Evolutionary conservation across 805 yeast species (phyloP).

Genomic region (Spencermartinsiella europaea): DNA sequence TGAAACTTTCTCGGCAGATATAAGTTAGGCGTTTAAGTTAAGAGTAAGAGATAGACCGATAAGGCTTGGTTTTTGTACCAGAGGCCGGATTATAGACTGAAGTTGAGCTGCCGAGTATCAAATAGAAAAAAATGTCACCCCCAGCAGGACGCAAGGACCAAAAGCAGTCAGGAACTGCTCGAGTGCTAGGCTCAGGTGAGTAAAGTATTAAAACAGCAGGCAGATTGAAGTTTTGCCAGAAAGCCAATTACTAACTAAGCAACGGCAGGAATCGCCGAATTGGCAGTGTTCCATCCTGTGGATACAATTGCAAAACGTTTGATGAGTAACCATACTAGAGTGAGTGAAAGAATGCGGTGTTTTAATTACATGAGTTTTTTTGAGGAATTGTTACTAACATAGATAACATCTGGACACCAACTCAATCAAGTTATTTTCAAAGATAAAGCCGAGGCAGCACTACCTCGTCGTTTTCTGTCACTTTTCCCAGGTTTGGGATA

Average conservation of each 20-base stretch:
- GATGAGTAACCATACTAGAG: slow-evolving; percentile 79
- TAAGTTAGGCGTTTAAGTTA: no score
- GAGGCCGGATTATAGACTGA: no score
- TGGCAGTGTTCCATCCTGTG: slow-evolving; percentile 96
- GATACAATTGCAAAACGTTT: slow-evolving; percentile 96
- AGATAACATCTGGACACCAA: slow-evolving; percentile 55
- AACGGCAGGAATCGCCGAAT: slow-evolving; percentile 94
- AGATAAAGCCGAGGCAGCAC: slow-evolving; percentile 66
- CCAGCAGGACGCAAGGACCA: slow-evolving; percentile 41
- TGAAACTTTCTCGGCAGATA: no score
- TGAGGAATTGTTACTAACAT: slow-evolving; percentile 33
- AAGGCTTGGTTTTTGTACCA: no score
- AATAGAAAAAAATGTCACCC: slow-evolving; percentile 19
- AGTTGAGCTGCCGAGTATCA: not conserved
- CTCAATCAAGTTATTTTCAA: slow-evolving; percentile 84
- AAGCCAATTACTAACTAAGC: slow-evolving; percentile 40
- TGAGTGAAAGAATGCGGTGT: not conserved
- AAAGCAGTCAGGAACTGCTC: slow-evolving; percentile 83
- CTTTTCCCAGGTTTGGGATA: slow-evolving; percentile 97
- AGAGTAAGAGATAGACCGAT: no score
- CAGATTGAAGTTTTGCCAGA: slow-evolving; percentile 2
- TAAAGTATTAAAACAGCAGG: not conserved
- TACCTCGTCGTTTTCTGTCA: slow-evolving; percentile 68
- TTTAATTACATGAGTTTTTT: slow-evolving; percentile 31
- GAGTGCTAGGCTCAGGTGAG: slow-evolving; percentile 79